These are phyloP conservation scores for Astragalus membranaceus DNA, from an alignment of 306 rosid species.

Conservation along the genomic window DNA sequence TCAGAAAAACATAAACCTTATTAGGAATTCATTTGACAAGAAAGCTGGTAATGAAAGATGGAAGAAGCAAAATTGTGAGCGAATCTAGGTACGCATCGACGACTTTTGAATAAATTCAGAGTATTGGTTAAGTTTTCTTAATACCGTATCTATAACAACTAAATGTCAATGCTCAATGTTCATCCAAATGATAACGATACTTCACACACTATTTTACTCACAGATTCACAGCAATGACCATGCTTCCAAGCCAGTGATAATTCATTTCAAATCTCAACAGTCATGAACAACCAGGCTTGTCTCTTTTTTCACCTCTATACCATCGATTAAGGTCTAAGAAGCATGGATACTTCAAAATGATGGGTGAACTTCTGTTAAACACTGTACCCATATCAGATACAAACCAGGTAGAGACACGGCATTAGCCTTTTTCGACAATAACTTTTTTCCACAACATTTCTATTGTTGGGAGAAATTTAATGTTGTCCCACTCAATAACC, in stretches of 20 bases:
- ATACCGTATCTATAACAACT: background rate
- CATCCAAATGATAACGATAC: background rate
- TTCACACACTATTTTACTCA: background rate
- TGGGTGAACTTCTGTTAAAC: background rate
- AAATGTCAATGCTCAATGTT: background rate
- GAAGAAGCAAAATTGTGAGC: conserved; percentile 9
- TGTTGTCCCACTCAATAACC: too few relatives aligned
- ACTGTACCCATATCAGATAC: background rate
- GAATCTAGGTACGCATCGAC: background rate
- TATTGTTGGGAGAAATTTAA: too few relatives aligned
- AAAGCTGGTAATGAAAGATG: background rate
- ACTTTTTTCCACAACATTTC: too few relatives aligned
- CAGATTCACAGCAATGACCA: too few relatives aligned
- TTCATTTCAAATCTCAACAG: background rate
- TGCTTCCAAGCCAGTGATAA: background rate
- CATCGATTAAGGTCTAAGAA: background rate
- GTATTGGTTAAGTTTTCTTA: background rate
- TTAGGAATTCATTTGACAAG: background rate
- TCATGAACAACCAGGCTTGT: background rate
- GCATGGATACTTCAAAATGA: background rate
- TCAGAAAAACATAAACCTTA: background rate
- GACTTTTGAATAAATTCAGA: background rate
- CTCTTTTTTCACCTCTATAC: background rate
- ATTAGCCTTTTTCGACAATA: too few relatives aligned
- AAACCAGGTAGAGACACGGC: too few relatives aligned